A percentile compares a stretch with the other conserved stretches of the same genome.
Conservation (phyloP, 768 basidiomycete species). For the Russula earlei region DNA sequence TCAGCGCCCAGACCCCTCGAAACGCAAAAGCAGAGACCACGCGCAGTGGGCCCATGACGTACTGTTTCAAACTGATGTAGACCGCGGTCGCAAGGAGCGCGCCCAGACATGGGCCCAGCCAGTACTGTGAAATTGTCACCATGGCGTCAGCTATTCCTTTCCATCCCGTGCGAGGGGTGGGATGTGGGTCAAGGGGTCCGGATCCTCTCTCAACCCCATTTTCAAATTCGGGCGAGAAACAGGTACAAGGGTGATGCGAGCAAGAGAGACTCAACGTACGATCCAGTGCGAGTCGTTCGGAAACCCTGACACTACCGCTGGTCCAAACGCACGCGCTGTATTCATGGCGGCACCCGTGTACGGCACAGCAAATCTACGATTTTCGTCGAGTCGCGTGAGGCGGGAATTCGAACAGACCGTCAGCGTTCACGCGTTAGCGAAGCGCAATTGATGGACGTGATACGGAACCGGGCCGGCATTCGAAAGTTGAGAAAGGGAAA, state of each 20-base stretch:
- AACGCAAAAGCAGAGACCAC: not conserved
- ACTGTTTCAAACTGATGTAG: constrained; percentile 49
- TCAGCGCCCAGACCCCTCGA: not conserved
- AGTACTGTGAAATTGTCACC: constrained; percentile 37
- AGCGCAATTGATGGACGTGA: no score
- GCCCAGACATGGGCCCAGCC: constrained; percentile 64
- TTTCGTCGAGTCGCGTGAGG: no score
- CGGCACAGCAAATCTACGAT: constrained; percentile 44
- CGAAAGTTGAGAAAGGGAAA: no score
- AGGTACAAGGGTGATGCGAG: not conserved
- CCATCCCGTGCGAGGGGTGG: not conserved
- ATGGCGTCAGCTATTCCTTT: constrained; percentile 1
- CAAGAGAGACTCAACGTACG: constrained; percentile 31
- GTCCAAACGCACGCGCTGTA: constrained; percentile 60
- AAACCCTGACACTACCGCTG: constrained; percentile 58
- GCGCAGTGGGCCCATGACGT: constrained; percentile 16
- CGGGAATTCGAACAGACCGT: no score
- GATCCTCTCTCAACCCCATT: not conserved
- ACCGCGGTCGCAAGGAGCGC: constrained; percentile 48
- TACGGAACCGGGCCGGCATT: not conserved
- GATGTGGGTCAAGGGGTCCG: not conserved
- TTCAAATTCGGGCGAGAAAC: not conserved
- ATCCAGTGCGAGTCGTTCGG: constrained; percentile 47
- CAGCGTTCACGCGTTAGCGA: no score
- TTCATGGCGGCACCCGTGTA: constrained; percentile 65